Evolutionary conservation across 352 stramenopile species (phyloP), one percentile per base, ranked within the genome.

Genomic region (Thraustochytrium striatum): DNA sequence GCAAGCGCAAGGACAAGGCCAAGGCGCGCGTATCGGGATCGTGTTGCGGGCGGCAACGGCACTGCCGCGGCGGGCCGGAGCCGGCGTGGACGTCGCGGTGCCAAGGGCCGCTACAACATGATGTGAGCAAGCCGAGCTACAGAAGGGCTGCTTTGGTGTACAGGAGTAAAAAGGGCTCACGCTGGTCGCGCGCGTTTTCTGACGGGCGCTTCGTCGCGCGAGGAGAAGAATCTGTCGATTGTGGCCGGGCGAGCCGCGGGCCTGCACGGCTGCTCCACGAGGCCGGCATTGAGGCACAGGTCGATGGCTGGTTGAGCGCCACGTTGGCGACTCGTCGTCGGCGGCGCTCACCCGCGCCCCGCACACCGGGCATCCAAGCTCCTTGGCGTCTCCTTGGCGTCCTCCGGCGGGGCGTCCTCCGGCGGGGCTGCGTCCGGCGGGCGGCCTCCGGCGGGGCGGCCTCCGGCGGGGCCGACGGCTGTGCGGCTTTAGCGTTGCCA

Each of bases 231-330:
- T n/a, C n/a, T n/a, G n/a, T n/a, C n/a, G n/a, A n/a, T n/a, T n/a
- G n/a, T n/a, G n/a, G n/a, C n/a, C n/a, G n/a, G n/a, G n/a, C n/a
- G n/a, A n/a, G n/a, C n/a, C n/a, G n/a, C n/a, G n/a, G n/a, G n/a
- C n/a, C n/a, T n/a, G n/a, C n/a, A n/a, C n/a, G n/a, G n/a, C n/a
- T n/a, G n/a, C n/a, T n/a, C n/a, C n/a, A n/a, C 21, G 43, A 52
- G 9, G 9, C 9, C 9, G 9, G 43, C 43, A 21, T 52, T 59
- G 5, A 83, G 61, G 33, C 62, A 73, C 7, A 3, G 0, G 62
- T 73, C 62, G 3, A 73, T n/a, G 35, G 62, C n/a, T 38, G 13
- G 35, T 73, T 73, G n/a, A 73, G 28, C 44, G 62, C 65, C 3
- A 21, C 59, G 36, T 83, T 69, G n/a, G 59, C 50, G 28, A 30